Base-by-base conservation (phyloP, 768 basidiomycete genomes). In the Xerocomellus intermedius region DNA sequence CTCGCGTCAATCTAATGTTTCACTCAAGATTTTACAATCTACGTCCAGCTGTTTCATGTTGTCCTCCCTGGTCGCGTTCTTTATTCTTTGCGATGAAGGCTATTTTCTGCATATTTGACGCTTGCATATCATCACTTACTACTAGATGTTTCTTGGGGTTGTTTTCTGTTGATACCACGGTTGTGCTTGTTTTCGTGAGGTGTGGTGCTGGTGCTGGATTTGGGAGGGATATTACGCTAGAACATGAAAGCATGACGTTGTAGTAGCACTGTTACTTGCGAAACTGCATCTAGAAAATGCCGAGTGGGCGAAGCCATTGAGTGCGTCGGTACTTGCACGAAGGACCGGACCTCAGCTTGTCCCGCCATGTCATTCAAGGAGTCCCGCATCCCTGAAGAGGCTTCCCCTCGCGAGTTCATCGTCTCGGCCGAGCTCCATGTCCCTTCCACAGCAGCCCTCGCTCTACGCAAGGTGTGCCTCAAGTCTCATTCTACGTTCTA, bases 361-460 rank as follows among this genome's bases (percentile, higher is more conserved):
- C 7, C 37, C 46, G 33, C 36, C 48, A 68, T 66, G 64, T 54
- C 55, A 12, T 38, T 52, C 36, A 28, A 24, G 7, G 59, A 65
- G 36, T 38, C 36, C 21, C 32, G 12, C 53, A 55, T 48, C 48
- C 26, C 43, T 16, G 55, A 54, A 30, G 54, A 58, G 43, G 42
- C 41, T 13, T 8, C 50, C 33, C 63, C 61, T 42, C 72, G 64
- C 56, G 87, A 89, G 66, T 86, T 83, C 64, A 76, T 83, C 54
- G 78, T 84, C 51, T 78, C 80, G 47, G 81, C 79, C 9, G 83
- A 89, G 61, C 72, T 90, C 24, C 86, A 83, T 59, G 73, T 89
- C 19, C 82, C 84, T 14, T 74, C 76, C 33, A 70, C 77, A 36
- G 78, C 82, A 5, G 76, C 76, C 38, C 67, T 76, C 35, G 73